Base-by-base conservation (phyloP, 1,284 basidiomycete species). In the Sanghuangporus baumii region DNA sequence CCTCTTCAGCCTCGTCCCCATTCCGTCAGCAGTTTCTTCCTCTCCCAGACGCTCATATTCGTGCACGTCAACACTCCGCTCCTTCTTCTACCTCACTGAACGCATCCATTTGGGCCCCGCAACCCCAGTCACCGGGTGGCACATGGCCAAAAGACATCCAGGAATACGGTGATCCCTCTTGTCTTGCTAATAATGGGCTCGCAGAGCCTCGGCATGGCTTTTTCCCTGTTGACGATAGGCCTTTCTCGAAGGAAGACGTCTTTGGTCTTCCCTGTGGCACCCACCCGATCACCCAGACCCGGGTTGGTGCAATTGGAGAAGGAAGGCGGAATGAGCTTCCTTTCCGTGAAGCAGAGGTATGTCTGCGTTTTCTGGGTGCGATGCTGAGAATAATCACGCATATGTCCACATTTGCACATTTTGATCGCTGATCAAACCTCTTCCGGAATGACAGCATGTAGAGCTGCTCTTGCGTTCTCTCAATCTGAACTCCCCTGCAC, bases 91-190 rank as follows among this genome's bases (percentile, higher is more conserved):
- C 59, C 4, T 64, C 63, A 14, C 48, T 61, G 2, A 60, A 52
- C 36, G 77, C 76, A 18, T 89, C 88, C 61, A 90, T 91, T 66
- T 91, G 88, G 88, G 88, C 88, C 2, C 88, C 88, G 12, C 87
- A 86, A 69, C 86, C 87, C 12, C 86, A 88, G 72, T 81, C 81
- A 5, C 79, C 81, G 34, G 86, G 86, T 40, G 73, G 77, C 16
- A 80, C 83, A 12, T 89, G 88, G 88, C 84, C 87, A 16, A 78
- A 77, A 65, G 76, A 84, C 43, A 74, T 87, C 46, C 84, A 87
- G 66, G 76, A 84, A 2, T 86, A 85, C 70, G 47, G 7, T 57
- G 40, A 64, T n/a, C 54, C 37, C 40, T 14, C 34, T 50, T 80
- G 80, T 56, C 78, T 79, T 57, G 78, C 75, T 47, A 75, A 77